Evolutionary conservation across 169 alveolate genomes (phyloP).

Genomic region (Eimeria acervulina): DNA sequence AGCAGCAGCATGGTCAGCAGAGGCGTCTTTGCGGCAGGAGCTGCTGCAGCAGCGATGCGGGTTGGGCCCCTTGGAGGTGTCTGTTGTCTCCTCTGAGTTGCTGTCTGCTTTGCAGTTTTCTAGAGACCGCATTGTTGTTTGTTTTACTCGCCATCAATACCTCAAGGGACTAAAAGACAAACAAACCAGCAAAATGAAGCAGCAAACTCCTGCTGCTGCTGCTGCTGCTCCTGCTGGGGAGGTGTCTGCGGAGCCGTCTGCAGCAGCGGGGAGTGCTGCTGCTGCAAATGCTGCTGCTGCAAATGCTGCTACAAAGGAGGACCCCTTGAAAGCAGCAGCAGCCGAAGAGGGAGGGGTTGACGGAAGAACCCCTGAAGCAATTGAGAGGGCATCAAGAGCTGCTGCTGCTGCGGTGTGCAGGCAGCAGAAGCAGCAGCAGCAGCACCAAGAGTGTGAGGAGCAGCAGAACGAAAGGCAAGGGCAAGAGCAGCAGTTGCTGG

Average conservation of each 20-base stretch:
- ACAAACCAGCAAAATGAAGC: neutral
- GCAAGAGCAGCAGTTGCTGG: slow-evolving; percentile 33
- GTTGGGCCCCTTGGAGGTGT: slow-evolving; percentile 19
- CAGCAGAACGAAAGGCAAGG: neutral
- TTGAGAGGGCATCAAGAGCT: slow-evolving; percentile 8
- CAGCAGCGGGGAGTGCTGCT: neutral
- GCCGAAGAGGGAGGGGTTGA: neutral
- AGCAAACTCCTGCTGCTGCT: neutral
- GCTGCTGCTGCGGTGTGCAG: neutral
- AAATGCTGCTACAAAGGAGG: neutral
- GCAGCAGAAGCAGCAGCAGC: slow-evolving; percentile 56
- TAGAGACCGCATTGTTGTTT: neutral
- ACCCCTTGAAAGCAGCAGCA: neutral
- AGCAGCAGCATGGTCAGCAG: neutral
- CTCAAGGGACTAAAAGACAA: slow-evolving; percentile 22
- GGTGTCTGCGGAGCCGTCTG: neutral
- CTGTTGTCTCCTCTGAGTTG: slow-evolving; percentile 9
- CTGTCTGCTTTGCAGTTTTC: neutral
- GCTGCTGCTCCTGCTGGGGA: slow-evolving; percentile 1
- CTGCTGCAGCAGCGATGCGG: slow-evolving; percentile 64
- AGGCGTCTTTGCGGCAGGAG: slow-evolving; percentile 43
- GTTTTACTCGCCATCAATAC: slow-evolving; percentile 11
- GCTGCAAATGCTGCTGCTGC: slow-evolving; percentile 42
- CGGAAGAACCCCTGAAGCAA: neutral
- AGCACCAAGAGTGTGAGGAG: slow-evolving; percentile 8